phyloP scores from a whole-genome alignment of 192 early-diverging fungal species.

The Obelidium mucronatum region DNA sequence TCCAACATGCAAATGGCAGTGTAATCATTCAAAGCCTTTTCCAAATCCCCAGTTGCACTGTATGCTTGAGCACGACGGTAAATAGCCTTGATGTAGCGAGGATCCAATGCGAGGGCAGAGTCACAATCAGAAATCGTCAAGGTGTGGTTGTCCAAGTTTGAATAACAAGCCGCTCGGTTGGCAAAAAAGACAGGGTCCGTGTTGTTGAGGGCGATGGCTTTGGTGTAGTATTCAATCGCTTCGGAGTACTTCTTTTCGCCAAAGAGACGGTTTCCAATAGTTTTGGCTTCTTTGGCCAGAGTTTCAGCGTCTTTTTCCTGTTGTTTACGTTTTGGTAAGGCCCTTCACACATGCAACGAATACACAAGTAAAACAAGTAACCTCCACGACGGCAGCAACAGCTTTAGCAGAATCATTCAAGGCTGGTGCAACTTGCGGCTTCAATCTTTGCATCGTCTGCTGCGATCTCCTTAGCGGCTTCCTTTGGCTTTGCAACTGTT shows the following conservation, averaged over 20 bases:
- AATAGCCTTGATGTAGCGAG: conserved; percentile 89
- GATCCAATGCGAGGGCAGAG: conserved; percentile 77
- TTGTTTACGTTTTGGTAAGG: neutral
- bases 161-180: conserved; percentile 95
- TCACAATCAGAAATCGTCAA: conserved; percentile 87
- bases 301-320: neutral
- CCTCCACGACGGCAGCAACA: neutral
- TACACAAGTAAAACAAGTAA: neutral
- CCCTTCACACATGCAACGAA: neutral
- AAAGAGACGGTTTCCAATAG: conserved; percentile 88
- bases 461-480: neutral
- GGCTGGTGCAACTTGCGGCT: no score
- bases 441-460: neutral
- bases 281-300: conserved; percentile 70
- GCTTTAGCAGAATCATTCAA: no score
- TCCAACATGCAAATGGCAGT: conserved; percentile 86
- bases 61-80: conserved; percentile 74
- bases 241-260: conserved; percentile 80
- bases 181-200: conserved; percentile 82
- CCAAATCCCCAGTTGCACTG: conserved; percentile 56
- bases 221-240: conserved; percentile 86
- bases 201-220: conserved; percentile 83
- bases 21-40: conserved; percentile 64
- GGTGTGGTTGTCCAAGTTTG: conserved; percentile 73
- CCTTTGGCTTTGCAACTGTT: neutral